Conservation (phyloP, 169 alveolate species). For the Eimeria tenella region DNA sequence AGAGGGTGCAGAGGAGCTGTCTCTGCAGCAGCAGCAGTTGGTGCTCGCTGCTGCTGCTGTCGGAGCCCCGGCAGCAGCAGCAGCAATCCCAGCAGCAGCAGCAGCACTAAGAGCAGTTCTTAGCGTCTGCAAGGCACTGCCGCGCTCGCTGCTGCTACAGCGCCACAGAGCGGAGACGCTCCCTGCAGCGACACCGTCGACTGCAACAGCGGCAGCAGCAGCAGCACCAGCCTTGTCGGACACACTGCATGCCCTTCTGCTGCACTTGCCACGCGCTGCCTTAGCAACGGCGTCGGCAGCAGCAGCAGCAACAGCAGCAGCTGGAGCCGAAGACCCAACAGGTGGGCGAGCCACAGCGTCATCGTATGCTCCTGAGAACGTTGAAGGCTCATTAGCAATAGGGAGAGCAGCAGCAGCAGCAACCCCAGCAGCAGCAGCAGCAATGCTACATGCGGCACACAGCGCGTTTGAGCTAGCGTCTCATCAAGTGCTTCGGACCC, state of each 20-base stretch:
- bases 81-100: neutral
- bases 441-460: conserved; percentile 7
- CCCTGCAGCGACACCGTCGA: conserved; percentile 20
- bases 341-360: no score
- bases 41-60: conserved; percentile 35
- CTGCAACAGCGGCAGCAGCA: conserved; percentile 8
- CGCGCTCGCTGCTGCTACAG: conserved; percentile 32
- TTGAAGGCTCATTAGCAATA: neutral
- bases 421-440: neutral
- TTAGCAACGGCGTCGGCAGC: neutral
- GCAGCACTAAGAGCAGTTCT: neutral
- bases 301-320: conserved; percentile 21
- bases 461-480: conserved; percentile 15
- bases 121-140: conserved; percentile 20
- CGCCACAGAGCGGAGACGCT: conserved; percentile 8
- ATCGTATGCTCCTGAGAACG: no score
- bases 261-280: conserved; percentile 60
- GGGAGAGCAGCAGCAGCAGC: conserved; percentile 20
- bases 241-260: neutral
- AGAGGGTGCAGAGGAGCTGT: conserved; percentile 18
- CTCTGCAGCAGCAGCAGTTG: conserved; percentile 46
- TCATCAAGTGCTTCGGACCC: conserved; percentile 43
- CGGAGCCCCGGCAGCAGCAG: neutral
- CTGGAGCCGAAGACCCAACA: neutral
- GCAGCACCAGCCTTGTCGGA: conserved; percentile 15